Evolutionary conservation across 768 basidiomycete species (phyloP).

Genomic region (Pulveroboletus sp.): DNA sequence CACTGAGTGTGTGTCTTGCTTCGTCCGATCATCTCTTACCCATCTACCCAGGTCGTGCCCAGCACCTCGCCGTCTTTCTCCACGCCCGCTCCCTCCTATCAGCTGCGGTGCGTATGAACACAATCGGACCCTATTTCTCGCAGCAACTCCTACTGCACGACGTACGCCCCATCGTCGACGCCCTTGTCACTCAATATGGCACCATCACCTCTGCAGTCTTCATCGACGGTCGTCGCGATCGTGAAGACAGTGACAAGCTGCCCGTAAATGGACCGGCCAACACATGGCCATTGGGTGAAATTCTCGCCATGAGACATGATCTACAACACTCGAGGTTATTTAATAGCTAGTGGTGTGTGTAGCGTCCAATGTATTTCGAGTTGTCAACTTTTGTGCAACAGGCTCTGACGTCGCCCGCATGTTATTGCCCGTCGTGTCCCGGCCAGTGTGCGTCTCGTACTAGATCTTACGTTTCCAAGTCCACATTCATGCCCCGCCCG

Average conservation of each 20-base stretch:
- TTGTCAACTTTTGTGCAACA: too few relatives aligned
- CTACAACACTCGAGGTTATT: slow-evolving; percentile 95
- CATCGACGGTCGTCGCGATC: slow-evolving; percentile 5
- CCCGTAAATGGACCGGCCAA: slow-evolving; percentile 65
- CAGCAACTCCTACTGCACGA: slow-evolving; percentile 82
- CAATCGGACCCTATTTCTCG: slow-evolving; percentile 86
- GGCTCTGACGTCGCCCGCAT: too few relatives aligned
- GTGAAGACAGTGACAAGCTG: slow-evolving; percentile 12
- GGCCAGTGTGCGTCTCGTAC: not conserved
- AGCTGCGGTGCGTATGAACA: slow-evolving; percentile 87
- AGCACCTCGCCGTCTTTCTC: slow-evolving; percentile 88
- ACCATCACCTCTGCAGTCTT: slow-evolving; percentile 46
- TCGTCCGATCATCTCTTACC: not conserved
- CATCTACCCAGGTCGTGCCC: slow-evolving; percentile 58
- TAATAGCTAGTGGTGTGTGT: slow-evolving; percentile 50
- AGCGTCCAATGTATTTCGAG: not conserved
- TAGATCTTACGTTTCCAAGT: slow-evolving; percentile 4
- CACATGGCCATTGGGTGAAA: slow-evolving; percentile 96
- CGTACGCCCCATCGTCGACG: slow-evolving; percentile 60
- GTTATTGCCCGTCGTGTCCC: not conserved
- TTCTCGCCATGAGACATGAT: slow-evolving; percentile 86
- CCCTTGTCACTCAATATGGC: slow-evolving; percentile 42
- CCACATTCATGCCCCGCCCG: slow-evolving; percentile 34
- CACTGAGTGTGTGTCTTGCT: slow-evolving; percentile 48
- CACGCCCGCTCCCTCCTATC: slow-evolving; percentile 88